Conservation (phyloP, 1,139 yeast genomes). For the Candida sp. region DNA sequence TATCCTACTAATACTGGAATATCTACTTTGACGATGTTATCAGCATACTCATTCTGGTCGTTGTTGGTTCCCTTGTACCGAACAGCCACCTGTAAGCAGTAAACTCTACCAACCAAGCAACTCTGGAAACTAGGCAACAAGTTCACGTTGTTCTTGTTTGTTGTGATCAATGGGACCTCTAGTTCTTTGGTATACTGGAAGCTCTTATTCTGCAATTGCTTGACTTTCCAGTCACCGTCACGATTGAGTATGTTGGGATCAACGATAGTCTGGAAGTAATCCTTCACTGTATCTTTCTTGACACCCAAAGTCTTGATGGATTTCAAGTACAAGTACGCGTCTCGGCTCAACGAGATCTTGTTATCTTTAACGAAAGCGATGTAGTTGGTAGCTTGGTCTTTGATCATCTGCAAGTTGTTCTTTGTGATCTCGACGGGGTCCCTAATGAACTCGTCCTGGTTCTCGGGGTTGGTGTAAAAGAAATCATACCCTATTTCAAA, state of each 20-base stretch:
- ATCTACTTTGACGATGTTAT: constrained; percentile 39
- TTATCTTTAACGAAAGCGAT: constrained; percentile 39
- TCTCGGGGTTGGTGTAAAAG: constrained; percentile 31
- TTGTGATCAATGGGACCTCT: constrained; percentile 31
- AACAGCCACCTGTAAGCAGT: constrained; percentile 44
- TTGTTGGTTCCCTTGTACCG: constrained; percentile 43
- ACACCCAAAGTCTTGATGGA: constrained; percentile 43
- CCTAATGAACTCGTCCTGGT: constrained; percentile 11
- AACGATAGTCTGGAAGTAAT: constrained; percentile 35
- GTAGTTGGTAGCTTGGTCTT: constrained; percentile 38
- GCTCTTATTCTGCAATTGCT: constrained; percentile 19
- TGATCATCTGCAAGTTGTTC: constrained; percentile 38
- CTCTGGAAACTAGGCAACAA: constrained; percentile 48
- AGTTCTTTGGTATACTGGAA: constrained; percentile 35
- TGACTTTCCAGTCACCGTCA: constrained; percentile 34
- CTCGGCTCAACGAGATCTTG: constrained; percentile 35
- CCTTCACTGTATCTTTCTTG: constrained; percentile 45
- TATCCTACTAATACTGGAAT: constrained; percentile 46
- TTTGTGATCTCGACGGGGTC: constrained; percentile 39
- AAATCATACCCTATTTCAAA: constrained; percentile 45
- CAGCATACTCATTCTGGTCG: constrained; percentile 38
- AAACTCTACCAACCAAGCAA: constrained; percentile 47
- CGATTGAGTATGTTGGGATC: constrained; percentile 23
- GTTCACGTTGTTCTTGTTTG: constrained; percentile 44
- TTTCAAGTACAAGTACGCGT: constrained; percentile 41